Base-by-base conservation (phyloP, 2,329 filamentous ascomycete species). In the Aschersonia sp. region DNA sequence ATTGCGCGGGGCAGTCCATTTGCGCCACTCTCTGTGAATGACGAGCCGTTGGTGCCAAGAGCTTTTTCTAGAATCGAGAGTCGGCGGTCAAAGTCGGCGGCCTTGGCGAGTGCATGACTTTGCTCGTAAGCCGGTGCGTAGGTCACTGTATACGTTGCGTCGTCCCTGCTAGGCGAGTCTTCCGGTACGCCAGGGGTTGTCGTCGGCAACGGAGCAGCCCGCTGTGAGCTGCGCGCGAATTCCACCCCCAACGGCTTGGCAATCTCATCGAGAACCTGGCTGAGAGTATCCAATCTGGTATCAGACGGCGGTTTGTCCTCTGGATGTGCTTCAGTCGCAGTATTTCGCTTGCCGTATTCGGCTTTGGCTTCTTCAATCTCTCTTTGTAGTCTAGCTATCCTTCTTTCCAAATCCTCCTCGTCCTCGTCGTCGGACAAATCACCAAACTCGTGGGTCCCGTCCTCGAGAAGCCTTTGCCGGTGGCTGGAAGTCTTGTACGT, bases 21-120 rank as follows among this genome's bases (percentile, higher is more conserved):
- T 2, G 73, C 64, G 53, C 73, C 79, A 32, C 75, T 66, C 54
- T 81, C 80, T 1, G 83, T 75, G 53, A 84, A 70, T 9, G 79
- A 74, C 0, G 81, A 78, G 29, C 81, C 80, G 41, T 80, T 83
- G 45, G 95, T 75, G 8, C 92, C 92, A 31, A 98, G 75, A 1
- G 81, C 77, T 54, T 80, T 80, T 67, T 98, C 92, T 44, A 98
- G 70, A 32, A 84, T 69, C 3, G 83, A 70, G 22, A 98, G 76
- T 5, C 92, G 79, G 32, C 78, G 75, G 60, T 97, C 90, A 57
- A 98, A 95, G 52, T 92, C 84, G 30, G 89, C 86, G 6, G 87
- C 83, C 62, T 88, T 85, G 35, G 81, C 79, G 37, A 95, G 71
- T 30, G 83, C 78, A 57, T 87, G 83, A 41, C 72, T 81, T 58